Evolutionary conservation across 2,329 filamentous ascomycete species (phyloP).

Genomic region (Clathrospora elynae): DNA sequence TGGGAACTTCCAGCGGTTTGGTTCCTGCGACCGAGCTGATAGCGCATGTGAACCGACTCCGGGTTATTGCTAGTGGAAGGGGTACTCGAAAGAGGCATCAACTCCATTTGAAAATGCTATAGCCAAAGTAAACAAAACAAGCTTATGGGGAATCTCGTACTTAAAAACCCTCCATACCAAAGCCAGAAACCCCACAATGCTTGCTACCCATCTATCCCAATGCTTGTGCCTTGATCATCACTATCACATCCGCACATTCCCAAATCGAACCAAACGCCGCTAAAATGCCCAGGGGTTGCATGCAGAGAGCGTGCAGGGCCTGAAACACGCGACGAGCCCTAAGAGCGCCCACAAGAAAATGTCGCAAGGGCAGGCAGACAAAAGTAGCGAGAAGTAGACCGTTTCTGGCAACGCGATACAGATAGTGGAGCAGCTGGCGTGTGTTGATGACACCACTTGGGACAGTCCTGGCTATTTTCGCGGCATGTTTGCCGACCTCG

Average conservation of each 20-base stretch:
- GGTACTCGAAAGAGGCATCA: constrained; percentile 1
- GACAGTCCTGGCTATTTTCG: too few species aligned
- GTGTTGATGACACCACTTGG: too few species aligned
- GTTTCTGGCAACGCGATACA: too few species aligned
- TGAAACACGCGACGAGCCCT: constrained; percentile 5
- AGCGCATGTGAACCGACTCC: constrained; percentile 8
- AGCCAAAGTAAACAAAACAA: constrained; percentile 11
- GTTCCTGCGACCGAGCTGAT: constrained; percentile 12
- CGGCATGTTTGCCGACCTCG: too few species aligned
- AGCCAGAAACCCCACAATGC: neutral
- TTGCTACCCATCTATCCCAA: constrained; percentile 7
- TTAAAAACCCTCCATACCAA: constrained; percentile 8
- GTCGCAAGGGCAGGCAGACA: neutral
- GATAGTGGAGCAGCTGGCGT: too few species aligned
- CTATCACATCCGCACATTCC: constrained; percentile 15
- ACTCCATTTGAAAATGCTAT: constrained; percentile 10
- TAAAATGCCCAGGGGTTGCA: constrained; percentile 18
- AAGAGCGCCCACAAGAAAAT: constrained; percentile 2
- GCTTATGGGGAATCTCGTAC: constrained; percentile 23
- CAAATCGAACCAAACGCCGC: constrained; percentile 11
- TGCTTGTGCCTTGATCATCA: constrained; percentile 8
- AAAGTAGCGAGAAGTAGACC: neutral
- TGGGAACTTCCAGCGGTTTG: constrained; percentile 9
- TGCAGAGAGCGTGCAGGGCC: constrained; percentile 7
- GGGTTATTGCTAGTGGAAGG: neutral